These are phyloP conservation scores for Penicillium paradoxum DNA, from an alignment of 495 filamentous ascomycete species.

Conservation along the genomic window DNA sequence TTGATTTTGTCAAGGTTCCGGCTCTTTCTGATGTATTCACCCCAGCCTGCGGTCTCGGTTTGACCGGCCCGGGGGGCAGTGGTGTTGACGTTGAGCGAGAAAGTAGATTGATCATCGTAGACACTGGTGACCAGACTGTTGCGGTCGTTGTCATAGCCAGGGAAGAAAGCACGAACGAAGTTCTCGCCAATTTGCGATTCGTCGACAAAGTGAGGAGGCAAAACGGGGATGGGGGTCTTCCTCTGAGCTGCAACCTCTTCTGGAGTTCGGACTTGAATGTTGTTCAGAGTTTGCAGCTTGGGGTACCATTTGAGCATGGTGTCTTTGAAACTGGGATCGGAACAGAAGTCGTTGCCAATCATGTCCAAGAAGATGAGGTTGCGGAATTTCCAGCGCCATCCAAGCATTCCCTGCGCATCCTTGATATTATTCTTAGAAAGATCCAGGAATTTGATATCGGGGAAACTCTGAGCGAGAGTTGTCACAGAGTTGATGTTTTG, in stretches of 20 bases:
- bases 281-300: conserved; percentile 65
- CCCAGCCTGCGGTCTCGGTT: conserved; percentile 53
- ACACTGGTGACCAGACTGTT: conserved; percentile 54
- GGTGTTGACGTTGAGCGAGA: conserved; percentile 71
- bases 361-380: conserved; percentile 73
- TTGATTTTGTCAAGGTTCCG: conserved; percentile 72
- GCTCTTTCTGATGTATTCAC: conserved; percentile 70
- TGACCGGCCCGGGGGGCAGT: conserved; percentile 50
- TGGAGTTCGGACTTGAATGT: conserved; percentile 61
- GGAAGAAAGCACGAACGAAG: conserved; percentile 71
- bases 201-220: conserved; percentile 68
- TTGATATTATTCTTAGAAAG: conserved; percentile 74
- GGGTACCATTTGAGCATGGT: conserved; percentile 83
- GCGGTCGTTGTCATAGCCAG: conserved; percentile 70
- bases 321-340: conserved; percentile 55
- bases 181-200: conserved; percentile 66
- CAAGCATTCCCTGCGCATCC: conserved; percentile 50
- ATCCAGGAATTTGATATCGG: conserved; percentile 77
- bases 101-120: conserved; percentile 74
- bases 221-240: conserved; percentile 62
- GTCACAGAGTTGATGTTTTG: conserved; percentile 63
- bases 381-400: conserved; percentile 74
- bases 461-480: conserved; percentile 67
- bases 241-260: conserved; percentile 56
- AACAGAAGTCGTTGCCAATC: conserved; percentile 67